Conservation (phyloP, 139 green algal genomes). For the Raphidocelis subcapitata region DNA sequence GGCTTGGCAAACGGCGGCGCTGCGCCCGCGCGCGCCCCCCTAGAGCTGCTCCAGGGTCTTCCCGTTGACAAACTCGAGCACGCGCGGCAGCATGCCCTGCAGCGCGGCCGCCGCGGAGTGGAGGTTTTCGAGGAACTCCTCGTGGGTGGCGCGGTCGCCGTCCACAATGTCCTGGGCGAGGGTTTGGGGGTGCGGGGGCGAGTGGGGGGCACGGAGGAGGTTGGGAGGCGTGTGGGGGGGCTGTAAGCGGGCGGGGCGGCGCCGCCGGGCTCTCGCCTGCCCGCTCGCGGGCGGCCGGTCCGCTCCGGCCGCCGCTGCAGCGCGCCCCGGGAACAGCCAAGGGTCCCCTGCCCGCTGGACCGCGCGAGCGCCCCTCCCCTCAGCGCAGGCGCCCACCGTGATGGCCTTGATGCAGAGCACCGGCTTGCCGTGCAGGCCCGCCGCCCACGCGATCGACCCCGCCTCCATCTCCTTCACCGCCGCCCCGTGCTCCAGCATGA, state of each 20-base stretch:
- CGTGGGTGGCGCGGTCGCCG: slow-evolving; percentile 61
- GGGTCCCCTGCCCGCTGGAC: too few species aligned
- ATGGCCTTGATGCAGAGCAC: slow-evolving; percentile 83
- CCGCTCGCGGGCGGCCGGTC: too few species aligned
- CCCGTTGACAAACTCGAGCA: slow-evolving; percentile 79
- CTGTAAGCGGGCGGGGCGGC: too few species aligned
- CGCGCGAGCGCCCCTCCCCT: too few species aligned
- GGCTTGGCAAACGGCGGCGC: too few species aligned
- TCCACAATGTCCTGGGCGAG: slow-evolving; percentile 98
- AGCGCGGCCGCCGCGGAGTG: slow-evolving; percentile 72
- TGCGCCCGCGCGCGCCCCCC: background rate
- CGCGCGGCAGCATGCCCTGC: slow-evolving; percentile 64
- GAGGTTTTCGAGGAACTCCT: slow-evolving; percentile 96
- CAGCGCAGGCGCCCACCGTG: slow-evolving; percentile 6
- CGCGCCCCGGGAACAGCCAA: too few species aligned
- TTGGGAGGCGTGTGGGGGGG: too few species aligned
- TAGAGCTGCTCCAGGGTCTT: slow-evolving; percentile 78
- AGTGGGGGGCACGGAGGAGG: too few species aligned
- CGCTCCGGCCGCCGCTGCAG: too few species aligned
- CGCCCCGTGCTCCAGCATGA: slow-evolving; percentile 70
- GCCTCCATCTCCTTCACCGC: slow-evolving; percentile 97
- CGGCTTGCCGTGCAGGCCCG: slow-evolving; percentile 62
- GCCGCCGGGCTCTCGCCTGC: too few species aligned
- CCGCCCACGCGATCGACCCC: slow-evolving; percentile 77
- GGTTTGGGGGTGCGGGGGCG: slow-evolving; percentile 5